Evolutionary conservation across 306 rosid genomes (phyloP).

Genomic region (Malus sylvestris): DNA sequence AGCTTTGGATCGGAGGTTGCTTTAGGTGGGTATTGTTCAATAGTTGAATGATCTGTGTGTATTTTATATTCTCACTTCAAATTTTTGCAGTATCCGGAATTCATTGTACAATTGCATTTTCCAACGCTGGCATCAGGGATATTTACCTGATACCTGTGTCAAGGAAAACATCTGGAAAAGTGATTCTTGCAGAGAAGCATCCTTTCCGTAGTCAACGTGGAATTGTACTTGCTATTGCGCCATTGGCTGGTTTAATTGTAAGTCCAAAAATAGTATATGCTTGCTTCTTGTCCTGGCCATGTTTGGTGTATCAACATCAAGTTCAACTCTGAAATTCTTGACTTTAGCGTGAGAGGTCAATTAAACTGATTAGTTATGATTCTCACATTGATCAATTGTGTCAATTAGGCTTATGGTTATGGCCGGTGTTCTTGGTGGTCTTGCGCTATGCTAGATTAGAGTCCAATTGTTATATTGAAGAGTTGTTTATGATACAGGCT

Average conservation of each 20-base stretch:
- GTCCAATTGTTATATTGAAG: background rate
- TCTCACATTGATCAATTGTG: background rate
- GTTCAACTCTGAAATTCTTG: background rate
- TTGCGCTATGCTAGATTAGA: background rate
- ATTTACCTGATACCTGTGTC: conserved; percentile 52
- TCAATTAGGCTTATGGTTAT: background rate
- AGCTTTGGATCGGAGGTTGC: conserved; percentile 81
- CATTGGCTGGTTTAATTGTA: conserved; percentile 73
- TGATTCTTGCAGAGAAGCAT: conserved; percentile 75
- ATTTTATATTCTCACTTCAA: background rate
- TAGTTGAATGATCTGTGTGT: conserved; percentile 7
- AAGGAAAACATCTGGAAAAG: conserved; percentile 44
- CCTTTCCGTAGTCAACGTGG: conserved; percentile 82
- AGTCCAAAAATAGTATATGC: conserved; percentile 24
- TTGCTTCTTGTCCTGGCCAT: conserved; percentile 3
- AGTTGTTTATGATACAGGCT: background rate
- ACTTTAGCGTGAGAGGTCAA: background rate
- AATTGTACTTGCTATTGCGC: conserved; percentile 74
- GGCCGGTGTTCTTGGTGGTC: background rate
- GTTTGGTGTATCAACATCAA: background rate
- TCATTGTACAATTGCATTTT: conserved; percentile 73
- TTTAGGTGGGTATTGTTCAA: conserved; percentile 43
- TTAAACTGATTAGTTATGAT: background rate
- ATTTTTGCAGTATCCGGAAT: conserved; percentile 54
- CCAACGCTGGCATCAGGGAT: conserved; percentile 71